Evolutionary conservation across 148 eudicot genomes (phyloP), one percentile per base, ranked within the genome.

Genomic region (Hydrangea macrophylla): DNA sequence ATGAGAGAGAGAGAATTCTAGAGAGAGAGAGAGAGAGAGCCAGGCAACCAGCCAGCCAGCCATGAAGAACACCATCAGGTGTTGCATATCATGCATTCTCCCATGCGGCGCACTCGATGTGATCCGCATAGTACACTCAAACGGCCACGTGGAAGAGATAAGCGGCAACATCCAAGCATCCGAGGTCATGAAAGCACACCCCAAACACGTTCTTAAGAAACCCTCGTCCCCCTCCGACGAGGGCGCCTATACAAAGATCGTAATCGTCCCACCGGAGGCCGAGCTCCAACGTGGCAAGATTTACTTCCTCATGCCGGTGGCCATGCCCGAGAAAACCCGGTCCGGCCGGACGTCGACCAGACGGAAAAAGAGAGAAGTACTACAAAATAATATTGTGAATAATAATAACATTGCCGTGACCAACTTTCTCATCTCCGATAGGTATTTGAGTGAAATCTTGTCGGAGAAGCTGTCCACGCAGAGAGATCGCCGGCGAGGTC

Each of bases 41-140:
- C 9, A 70, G 33, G 35, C 57, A 56, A 4, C 12, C 57, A 65
- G 8, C 1, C 0, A 27, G 15, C 9, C 2, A 55, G 30, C 64
- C 2, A 87, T 86, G 92, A 88, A 67, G 71, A 82, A 71, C 78
- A 62, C 83, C 15, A 73, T 92, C 45, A 79, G 86, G 65, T 89
- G 97, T 61, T 92, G 95, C 84, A 82, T 92, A 75, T 92, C 97
- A 8, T 92, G 97, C 85, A 89, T 92, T 68, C 80, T 92, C 12
- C 97, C 97, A 23, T 92, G 97, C 66, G 97, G 97, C 2, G 83
- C 86, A 1, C 74, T 92, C 25, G 97, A 92, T 72, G 97, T 92
- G 55, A 81, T 92, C 84, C 82, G 97, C 5, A 87, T 92, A 53
- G 96, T 92, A n/a, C 97, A 92, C 56, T 20, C 84, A 10, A 85